A percentile compares a stretch with the other conserved stretches of the same genome.
Evolutionary conservation across 2,329 filamentous ascomycete species (phyloP).

Genomic region (Hypoxylon sp.): DNA sequence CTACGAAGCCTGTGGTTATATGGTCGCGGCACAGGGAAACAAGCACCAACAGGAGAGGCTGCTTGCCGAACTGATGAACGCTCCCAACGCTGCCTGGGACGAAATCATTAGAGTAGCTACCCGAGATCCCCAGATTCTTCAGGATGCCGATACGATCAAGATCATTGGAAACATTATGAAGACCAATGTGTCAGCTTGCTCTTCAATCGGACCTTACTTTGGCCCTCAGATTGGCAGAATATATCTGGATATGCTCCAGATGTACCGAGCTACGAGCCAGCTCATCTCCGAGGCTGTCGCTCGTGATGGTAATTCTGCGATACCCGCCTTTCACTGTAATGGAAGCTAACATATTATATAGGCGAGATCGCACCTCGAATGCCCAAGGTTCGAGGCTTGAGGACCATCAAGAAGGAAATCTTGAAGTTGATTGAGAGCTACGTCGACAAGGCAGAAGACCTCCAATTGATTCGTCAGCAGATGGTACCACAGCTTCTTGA

Average conservation of each 20-base stretch:
- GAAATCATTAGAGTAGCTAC: conserved; percentile 92
- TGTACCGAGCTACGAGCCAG: conserved; percentile 97
- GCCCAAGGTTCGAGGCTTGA: conserved; percentile 92
- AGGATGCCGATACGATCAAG: conserved; percentile 96
- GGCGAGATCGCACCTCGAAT: conserved; percentile 96
- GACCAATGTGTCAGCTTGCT: conserved; percentile 98
- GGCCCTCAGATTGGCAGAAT: conserved; percentile 98
- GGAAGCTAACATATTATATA: conserved; percentile 60
- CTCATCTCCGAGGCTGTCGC: conserved; percentile 95
- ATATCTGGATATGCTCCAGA: conserved; percentile 98
- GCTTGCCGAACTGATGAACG: conserved; percentile 90
- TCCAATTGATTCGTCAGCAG: conserved; percentile 91
- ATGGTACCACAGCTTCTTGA: conserved; percentile 97
- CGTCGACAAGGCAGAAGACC: conserved; percentile 96
- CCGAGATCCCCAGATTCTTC: conserved; percentile 85
- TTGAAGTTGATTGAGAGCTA: conserved; percentile 98
- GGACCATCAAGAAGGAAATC: conserved; percentile 99
- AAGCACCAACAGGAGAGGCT: conserved; percentile 93
- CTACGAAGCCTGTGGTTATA: conserved; percentile 98
- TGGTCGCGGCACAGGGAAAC: conserved; percentile 98
- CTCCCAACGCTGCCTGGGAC: conserved; percentile 96
- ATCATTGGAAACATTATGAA: conserved; percentile 99
- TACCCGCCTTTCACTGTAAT: conserved; percentile 21
- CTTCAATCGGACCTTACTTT: conserved; percentile 96
- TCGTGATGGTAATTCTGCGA: conserved; percentile 75